Evolutionary conservation across 306 rosid genomes (phyloP).

Genomic region (Glycine latifolia): DNA sequence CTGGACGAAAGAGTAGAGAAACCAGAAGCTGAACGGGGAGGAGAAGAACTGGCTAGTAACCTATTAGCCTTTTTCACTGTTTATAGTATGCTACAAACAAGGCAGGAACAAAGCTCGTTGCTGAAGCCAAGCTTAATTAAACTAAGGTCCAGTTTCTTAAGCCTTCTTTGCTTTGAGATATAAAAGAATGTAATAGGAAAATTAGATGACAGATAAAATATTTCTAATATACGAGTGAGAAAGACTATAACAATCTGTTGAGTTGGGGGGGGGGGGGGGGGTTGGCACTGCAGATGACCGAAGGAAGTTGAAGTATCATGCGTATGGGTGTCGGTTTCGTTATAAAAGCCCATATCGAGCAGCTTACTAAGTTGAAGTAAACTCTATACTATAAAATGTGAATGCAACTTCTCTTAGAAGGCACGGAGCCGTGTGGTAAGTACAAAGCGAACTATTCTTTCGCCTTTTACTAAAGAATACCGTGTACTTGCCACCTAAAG

Average conservation of each 20-base stretch:
- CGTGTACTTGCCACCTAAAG: neutral
- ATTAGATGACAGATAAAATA: neutral
- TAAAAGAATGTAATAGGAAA: neutral
- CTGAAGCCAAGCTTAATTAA: neutral
- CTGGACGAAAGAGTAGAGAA: no score
- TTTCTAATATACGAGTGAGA: neutral
- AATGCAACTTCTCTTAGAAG: rapidly evolving
- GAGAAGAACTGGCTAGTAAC: no score
- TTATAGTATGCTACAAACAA: no score
- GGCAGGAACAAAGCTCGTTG: no score
- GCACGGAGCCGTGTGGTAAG: constrained; percentile 45
- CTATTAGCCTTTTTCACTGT: no score
- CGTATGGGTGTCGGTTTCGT: no score
- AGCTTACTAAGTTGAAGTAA: neutral
- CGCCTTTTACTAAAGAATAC: constrained; percentile 61
- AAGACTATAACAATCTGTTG: neutral
- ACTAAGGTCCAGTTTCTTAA: neutral
- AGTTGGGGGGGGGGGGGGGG: neutral
- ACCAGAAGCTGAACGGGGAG: no score
- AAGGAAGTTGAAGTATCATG: no score
- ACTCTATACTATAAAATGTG: neutral
- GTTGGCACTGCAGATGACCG: no score
- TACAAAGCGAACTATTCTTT: constrained; percentile 54
- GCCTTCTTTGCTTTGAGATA: neutral
- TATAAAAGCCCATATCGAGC: neutral